Evolutionary conservation across 2,329 filamentous ascomycete genomes (phyloP).

Genomic region (Leptographium flavum): DNA sequence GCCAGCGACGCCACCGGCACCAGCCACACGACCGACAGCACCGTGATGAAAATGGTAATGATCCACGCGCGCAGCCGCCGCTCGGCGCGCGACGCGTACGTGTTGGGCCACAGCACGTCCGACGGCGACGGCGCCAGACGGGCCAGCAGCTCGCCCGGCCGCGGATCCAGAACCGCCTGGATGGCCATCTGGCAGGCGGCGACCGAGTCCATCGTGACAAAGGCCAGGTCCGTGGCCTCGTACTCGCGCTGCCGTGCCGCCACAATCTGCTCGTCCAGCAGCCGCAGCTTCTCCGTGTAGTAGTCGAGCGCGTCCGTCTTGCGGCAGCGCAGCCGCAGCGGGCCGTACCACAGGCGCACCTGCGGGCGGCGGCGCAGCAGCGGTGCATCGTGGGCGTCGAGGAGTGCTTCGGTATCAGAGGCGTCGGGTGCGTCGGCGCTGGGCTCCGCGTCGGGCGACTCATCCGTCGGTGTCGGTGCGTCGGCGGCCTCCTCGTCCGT

Average conservation of each 20-base stretch:
- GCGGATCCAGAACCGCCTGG: constrained; percentile 83
- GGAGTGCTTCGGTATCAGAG: not conserved
- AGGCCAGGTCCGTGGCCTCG: constrained; percentile 67
- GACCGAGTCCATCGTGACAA: constrained; percentile 95
- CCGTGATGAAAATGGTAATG: constrained; percentile 67
- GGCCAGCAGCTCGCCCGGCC: constrained; percentile 71
- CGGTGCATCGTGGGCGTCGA: not conserved
- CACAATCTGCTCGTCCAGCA: constrained; percentile 61
- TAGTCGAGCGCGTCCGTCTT: constrained; percentile 87
- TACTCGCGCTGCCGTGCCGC: constrained; percentile 62
- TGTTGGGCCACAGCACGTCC: constrained; percentile 93
- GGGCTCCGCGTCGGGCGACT: not conserved
- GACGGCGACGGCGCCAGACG: constrained; percentile 77
- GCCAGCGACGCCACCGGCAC: constrained; percentile 68
- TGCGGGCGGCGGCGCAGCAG: constrained; percentile 46
- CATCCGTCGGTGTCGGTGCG: not conserved
- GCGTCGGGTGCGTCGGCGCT: constrained; percentile 24
- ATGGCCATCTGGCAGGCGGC: constrained; percentile 90
- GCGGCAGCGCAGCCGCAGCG: constrained; percentile 54
- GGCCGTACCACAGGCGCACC: constrained; percentile 64
- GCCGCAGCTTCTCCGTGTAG: constrained; percentile 72
- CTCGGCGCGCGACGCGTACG: constrained; percentile 60
- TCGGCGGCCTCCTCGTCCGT: too few species aligned
- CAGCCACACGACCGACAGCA: constrained; percentile 82
- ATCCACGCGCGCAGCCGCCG: constrained; percentile 70